These are phyloP conservation scores for Gossypium herbaceum DNA, from an alignment of 345 rosid species.

Conservation along the genomic window DNA sequence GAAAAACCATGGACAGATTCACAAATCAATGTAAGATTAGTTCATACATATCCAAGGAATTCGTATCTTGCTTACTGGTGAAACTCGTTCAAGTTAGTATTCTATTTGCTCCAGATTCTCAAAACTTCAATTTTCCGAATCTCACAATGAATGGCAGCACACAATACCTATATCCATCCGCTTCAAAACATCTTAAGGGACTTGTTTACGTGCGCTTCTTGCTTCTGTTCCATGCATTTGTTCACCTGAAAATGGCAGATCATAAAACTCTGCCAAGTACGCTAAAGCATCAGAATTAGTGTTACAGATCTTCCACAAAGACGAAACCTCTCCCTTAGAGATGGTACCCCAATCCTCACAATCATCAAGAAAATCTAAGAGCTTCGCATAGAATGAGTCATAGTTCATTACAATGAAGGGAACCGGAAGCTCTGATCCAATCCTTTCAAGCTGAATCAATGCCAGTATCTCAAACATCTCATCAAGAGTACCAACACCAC, in stretches of 20 bases:
- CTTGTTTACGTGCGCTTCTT: slow-evolving; percentile 13
- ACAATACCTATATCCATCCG: background rate
- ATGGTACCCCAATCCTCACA: slow-evolving; percentile 79
- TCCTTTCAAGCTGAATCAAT: slow-evolving; percentile 74
- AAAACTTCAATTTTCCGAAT: background rate
- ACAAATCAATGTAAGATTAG: background rate
- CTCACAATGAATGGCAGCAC: background rate
- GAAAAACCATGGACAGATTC: background rate
- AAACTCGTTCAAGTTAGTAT: background rate
- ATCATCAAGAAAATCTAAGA: slow-evolving; percentile 66
- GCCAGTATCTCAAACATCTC: slow-evolving; percentile 66
- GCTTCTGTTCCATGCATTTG: slow-evolving; percentile 20
- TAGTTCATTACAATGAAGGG: slow-evolving; percentile 89
- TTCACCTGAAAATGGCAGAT: slow-evolving; percentile 24
- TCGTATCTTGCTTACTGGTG: background rate
- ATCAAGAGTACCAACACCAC: slow-evolving; percentile 78
- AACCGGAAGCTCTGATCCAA: slow-evolving; percentile 70
- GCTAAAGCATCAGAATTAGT: slow-evolving; percentile 67
- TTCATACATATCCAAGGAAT: background rate
- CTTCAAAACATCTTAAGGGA: slow-evolving; percentile 9
- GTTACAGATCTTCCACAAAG: slow-evolving; percentile 76
- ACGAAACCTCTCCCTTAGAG: slow-evolving; percentile 65
- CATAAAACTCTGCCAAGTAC: slow-evolving; percentile 63
- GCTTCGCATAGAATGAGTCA: slow-evolving; percentile 65
- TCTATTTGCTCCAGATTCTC: background rate